Evolutionary conservation across 139 green algal genomes (phyloP).

Genomic region (Micromonas pusilla): DNA sequence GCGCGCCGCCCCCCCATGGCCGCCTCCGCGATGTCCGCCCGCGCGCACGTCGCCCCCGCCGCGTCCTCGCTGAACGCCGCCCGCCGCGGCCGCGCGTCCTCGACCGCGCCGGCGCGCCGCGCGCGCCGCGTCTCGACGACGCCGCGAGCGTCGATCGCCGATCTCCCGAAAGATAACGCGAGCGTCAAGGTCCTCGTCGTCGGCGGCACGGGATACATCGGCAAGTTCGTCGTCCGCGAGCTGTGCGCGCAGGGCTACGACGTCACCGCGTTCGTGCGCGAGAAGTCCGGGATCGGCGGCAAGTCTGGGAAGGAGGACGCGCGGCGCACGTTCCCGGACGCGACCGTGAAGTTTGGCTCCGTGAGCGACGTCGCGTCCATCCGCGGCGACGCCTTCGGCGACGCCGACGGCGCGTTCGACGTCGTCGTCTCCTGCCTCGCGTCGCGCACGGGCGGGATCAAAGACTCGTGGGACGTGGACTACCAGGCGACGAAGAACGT

Average conservation of each 20-base stretch:
- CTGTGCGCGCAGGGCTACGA: conserved; percentile 26
- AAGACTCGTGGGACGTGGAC: conserved; percentile 95
- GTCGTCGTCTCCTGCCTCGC: conserved; percentile 97
- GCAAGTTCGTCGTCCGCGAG: conserved; percentile 62
- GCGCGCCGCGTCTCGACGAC: neutral
- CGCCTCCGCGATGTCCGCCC: too few relatives aligned
- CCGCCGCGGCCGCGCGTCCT: too few relatives aligned
- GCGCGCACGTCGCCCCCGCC: too few relatives aligned
- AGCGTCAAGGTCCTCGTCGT: conserved; percentile 85
- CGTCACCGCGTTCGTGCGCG: conserved; percentile 74
- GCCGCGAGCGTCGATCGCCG: neutral
- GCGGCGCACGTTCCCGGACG: conserved; percentile 65
- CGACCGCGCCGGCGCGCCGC: too few relatives aligned
- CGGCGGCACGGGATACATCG: conserved; percentile 96
- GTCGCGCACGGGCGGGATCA: conserved; percentile 71
- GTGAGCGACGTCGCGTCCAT: conserved; percentile 65
- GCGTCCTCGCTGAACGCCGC: too few relatives aligned
- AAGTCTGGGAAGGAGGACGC: conserved; percentile 70
- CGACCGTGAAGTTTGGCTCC: conserved; percentile 79
- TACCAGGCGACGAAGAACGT: conserved; percentile 92
- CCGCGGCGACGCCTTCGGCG: conserved; percentile 49
- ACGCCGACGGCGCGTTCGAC: conserved; percentile 60
- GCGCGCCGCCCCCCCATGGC: too few relatives aligned
- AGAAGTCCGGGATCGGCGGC: conserved; percentile 84
- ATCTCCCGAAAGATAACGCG: conserved; percentile 39